Evolutionary conservation across 1,284 basidiomycete genomes (phyloP).

Genomic region (Athelia psychrophila): DNA sequence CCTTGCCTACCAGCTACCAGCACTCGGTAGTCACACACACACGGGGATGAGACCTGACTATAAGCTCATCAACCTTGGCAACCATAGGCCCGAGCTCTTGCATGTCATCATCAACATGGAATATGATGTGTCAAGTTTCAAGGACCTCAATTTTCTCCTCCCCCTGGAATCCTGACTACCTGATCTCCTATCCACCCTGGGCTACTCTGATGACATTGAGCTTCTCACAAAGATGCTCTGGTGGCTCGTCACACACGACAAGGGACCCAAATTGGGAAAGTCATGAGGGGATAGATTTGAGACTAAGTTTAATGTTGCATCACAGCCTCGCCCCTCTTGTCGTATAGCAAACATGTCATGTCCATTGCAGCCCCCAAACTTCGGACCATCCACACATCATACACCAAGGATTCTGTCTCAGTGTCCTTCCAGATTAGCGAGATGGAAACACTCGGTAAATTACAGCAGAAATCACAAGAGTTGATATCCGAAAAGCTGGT

Average conservation of each 20-base stretch:
- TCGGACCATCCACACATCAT: no score
- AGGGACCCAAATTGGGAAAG: no score
- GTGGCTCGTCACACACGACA: conserved; percentile 9
- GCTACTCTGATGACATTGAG: conserved; percentile 16
- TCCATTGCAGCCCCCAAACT: no score
- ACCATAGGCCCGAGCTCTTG: conserved; percentile 17
- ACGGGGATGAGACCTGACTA: conserved; percentile 13
- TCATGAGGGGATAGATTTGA: no score
- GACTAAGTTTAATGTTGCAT: no score
- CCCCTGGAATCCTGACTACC: neutral
- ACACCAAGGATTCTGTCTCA: no score
- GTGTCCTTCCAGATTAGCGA: no score
- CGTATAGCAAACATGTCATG: no score
- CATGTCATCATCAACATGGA: conserved; percentile 11
- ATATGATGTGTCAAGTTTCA: conserved; percentile 12
- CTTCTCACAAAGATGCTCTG: conserved; percentile 17
- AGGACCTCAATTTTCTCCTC: conserved; percentile 13
- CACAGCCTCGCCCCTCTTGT: no score
- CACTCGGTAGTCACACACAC: conserved; percentile 5
- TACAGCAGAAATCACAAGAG: no score
- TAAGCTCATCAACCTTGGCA: conserved; percentile 15
- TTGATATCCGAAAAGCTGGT: no score
- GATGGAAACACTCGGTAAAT: no score
- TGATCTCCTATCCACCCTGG: conserved; percentile 9
- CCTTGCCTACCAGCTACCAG: conserved; percentile 12